Conservation (phyloP, 139 green algal species). For the Picochlorum sp. region DNA sequence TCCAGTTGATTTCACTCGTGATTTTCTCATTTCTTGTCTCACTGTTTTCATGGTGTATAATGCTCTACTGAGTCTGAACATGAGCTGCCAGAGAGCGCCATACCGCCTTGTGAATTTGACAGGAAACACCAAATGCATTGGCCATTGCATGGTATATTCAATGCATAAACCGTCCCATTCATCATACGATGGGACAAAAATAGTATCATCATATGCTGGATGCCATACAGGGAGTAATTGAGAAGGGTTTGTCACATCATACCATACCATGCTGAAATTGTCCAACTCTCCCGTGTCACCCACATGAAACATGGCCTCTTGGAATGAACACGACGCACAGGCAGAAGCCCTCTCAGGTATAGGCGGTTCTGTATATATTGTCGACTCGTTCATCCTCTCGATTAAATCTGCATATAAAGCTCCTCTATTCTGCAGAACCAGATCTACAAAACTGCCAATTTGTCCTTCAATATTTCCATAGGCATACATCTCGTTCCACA, state of each 20-base stretch:
- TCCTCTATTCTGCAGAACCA: background rate
- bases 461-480: background rate
- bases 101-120: constrained; percentile 53
- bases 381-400: background rate
- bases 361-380: too few relatives aligned
- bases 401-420: background rate
- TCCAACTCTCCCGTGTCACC: too few relatives aligned
- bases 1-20: background rate
- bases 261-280: background rate
- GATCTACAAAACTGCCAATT: background rate
- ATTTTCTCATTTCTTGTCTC: constrained; percentile 41
- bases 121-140: constrained; percentile 76
- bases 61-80: constrained; percentile 70
- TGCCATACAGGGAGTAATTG: constrained; percentile 17
- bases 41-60: constrained; percentile 58
- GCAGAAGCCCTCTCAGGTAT: too few relatives aligned
- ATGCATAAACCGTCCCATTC: constrained; percentile 72
- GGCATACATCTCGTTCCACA: background rate
- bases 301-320: too few relatives aligned
- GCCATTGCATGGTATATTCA: constrained; percentile 59
- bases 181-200: constrained; percentile 51
- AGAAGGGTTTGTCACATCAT: background rate
- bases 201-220: background rate
- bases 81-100: constrained; percentile 67
- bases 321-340: too few relatives aligned